A percentile compares a stretch with the other conserved stretches of the same genome.
phyloP scores from a whole-genome alignment of 2,329 filamentous ascomycete species.

The Fusarium praegraminearum region DNA sequence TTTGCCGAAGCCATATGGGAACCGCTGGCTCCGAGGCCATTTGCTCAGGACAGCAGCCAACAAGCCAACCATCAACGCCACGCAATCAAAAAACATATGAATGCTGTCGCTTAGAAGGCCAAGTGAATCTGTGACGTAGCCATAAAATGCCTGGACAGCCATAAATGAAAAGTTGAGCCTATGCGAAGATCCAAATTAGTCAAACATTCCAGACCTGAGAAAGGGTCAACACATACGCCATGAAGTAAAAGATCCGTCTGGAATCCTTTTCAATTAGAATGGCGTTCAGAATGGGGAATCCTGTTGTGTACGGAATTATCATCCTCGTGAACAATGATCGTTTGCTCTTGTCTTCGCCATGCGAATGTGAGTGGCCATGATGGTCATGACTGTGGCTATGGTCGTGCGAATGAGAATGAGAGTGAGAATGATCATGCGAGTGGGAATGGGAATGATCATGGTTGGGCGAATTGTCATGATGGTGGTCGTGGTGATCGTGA shows the following conservation, averaged over 20 bases:
- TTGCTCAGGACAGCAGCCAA: constrained; percentile 95
- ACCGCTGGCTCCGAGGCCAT: constrained; percentile 89
- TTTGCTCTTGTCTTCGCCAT: constrained; percentile 58
- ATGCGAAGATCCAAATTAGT: constrained; percentile 25
- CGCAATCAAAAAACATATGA: constrained; percentile 99
- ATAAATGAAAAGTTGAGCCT: constrained; percentile 96
- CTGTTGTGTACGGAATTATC: constrained; percentile 75
- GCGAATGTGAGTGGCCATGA: constrained; percentile 45
- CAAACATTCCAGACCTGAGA: constrained; percentile 18
- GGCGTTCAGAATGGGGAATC: constrained; percentile 83
- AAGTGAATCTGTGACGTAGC: constrained; percentile 90
- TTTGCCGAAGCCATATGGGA: constrained; percentile 96
- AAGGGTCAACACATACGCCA: constrained; percentile 70
- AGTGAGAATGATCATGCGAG: constrained; percentile 39
- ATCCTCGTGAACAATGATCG: constrained; percentile 78
- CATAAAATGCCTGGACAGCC: constrained; percentile 93
- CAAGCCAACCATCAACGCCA: constrained; percentile 89
- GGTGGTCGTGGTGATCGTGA: constrained; percentile 24
- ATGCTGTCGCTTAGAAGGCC: constrained; percentile 97
- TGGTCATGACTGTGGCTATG: constrained; percentile 40
- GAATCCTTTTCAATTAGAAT: constrained; percentile 94
- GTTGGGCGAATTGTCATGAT: constrained; percentile 44
- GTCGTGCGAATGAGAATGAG: constrained; percentile 35
- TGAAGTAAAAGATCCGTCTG: constrained; percentile 96
- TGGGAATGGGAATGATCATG: constrained; percentile 43